Conservation (phyloP, 2,329 filamentous ascomycete species). For the Aspergillus tubingensis region DNA sequence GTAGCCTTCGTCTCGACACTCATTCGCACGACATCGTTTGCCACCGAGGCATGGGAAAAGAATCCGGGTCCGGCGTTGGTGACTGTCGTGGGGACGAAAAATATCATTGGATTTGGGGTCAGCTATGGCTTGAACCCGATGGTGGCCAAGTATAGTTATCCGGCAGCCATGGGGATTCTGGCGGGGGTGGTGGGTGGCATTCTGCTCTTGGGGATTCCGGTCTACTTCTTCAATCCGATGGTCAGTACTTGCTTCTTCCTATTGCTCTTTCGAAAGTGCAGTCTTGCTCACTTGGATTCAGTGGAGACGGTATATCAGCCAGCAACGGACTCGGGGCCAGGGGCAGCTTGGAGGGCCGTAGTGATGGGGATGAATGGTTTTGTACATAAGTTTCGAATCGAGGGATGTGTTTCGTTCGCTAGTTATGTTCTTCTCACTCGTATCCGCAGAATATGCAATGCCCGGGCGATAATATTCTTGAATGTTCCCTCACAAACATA, state of each 20-base stretch:
- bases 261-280: neutral
- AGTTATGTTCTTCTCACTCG: too few species aligned
- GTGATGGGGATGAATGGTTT: too few species aligned
- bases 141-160: slow-evolving; percentile 28
- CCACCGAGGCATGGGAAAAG: slow-evolving; percentile 37
- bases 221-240: slow-evolving; percentile 28
- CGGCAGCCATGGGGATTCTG: slow-evolving; percentile 27
- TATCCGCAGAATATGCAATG: too few species aligned
- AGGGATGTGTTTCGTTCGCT: too few species aligned
- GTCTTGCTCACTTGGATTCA: neutral
- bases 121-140: slow-evolving; percentile 33
- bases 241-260: slow-evolving; percentile 10
- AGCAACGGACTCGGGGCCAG: neutral
- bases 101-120: slow-evolving; percentile 30
- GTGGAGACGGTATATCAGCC: neutral
- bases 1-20: slow-evolving; percentile 29
- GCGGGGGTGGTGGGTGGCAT: slow-evolving; percentile 23
- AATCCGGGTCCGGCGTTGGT: slow-evolving; percentile 34
- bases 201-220: slow-evolving; percentile 27
- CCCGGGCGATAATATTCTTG: too few species aligned
- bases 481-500: too few species aligned
- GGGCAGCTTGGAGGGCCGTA: neutral
- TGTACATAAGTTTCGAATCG: too few species aligned
- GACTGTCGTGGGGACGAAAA: slow-evolving; percentile 34
- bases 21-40: slow-evolving; percentile 36